Base-by-base conservation (phyloP, 2,329 filamentous ascomycete species). In the Cladosporium halotolerans region DNA sequence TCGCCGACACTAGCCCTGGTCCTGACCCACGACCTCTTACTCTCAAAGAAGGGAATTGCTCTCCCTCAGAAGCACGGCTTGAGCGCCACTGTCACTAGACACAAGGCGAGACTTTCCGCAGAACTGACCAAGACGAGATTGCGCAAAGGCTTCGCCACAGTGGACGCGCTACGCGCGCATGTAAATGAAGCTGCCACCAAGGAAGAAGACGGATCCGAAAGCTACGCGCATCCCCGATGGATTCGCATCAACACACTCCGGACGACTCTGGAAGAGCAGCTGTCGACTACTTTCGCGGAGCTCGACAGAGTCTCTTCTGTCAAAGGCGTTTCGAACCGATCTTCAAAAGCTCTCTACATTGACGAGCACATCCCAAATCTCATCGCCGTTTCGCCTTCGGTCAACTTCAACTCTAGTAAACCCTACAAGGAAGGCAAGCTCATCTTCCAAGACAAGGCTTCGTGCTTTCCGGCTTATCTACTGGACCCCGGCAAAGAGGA, bases 381-480 rank as follows among this genome's bases (percentile, higher is more conserved):
- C 3, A 69, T 99, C 6, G 93, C 90, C 2, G 73, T 96, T 1
- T 84, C 88, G 2, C 81, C 86, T 0, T 78, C 79, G 1, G 76
- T 80, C 36, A 88, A 95, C 63, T 75, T 96, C 41, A 85, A 83
- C 16, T 86, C 84, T 57, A 85, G 82, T 7, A 71, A 79, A 11
- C 86, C 89, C 0, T 97, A 97, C 69, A 79, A 74, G 11, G 75
- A 79, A 1, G 92, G 92, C 1, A 79, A 83, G 44, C 81, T 97
- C 50, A 96, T 97, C 55, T 75, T 97, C 19, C 93, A 99, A 68
- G 93, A 97, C 66, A 97, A 96, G 70, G 92, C 93, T 0, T 96
- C 91, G 0, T 99, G 93, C 66, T 96, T 99, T 64, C 93, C 93
- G 0, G 93, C 92, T 0, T 93, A 93, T 66, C 76, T 99, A 2